Percentiles rank a stretch among this genome's conserved stretches.
Evolutionary conservation across 2,329 filamentous ascomycete genomes (phyloP).

Genomic region (Lasiodiplodia hormozganensis): DNA sequence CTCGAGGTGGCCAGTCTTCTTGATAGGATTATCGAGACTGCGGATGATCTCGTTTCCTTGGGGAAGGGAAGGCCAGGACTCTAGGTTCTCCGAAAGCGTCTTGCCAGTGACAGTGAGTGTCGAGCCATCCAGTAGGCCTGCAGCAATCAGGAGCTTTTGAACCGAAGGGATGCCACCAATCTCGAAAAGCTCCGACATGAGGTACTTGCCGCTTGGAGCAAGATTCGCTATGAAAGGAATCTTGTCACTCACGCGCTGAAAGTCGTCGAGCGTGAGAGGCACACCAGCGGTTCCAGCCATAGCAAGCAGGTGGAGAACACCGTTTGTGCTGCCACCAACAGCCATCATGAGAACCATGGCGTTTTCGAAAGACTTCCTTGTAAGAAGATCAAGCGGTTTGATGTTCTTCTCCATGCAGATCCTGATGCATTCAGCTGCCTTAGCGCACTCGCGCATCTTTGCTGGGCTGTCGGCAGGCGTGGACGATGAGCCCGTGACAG

Average conservation of each 20-base stretch:
- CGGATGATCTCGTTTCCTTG: slow-evolving; percentile 84
- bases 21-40: slow-evolving; percentile 82
- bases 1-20: slow-evolving; percentile 84
- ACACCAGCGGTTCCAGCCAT: slow-evolving; percentile 89
- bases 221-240: slow-evolving; percentile 88
- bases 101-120: slow-evolving; percentile 85
- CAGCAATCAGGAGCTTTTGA: slow-evolving; percentile 82
- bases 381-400: slow-evolving; percentile 79
- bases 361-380: slow-evolving; percentile 83
- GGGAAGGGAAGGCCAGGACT: slow-evolving; percentile 75
- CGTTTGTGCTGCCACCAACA: slow-evolving; percentile 88
- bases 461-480: slow-evolving; percentile 81
- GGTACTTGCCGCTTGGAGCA: slow-evolving; percentile 81
- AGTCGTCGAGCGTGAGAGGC: slow-evolving; percentile 77
- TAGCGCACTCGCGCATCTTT: slow-evolving; percentile 86
- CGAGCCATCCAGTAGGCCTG: slow-evolving; percentile 75
- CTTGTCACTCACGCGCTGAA: slow-evolving; percentile 80
- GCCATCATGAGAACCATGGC: slow-evolving; percentile 90
- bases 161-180: slow-evolving; percentile 86
- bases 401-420: slow-evolving; percentile 84
- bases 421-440: slow-evolving; percentile 78
- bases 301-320: slow-evolving; percentile 85
- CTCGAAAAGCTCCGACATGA: slow-evolving; percentile 87
- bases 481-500: slow-evolving; percentile 82
- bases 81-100: slow-evolving; percentile 82